These are phyloP conservation scores for Ampelocalamus luodianensis DNA, from an alignment of 176 grass and related monocot genomes.

Conservation along the genomic window DNA sequence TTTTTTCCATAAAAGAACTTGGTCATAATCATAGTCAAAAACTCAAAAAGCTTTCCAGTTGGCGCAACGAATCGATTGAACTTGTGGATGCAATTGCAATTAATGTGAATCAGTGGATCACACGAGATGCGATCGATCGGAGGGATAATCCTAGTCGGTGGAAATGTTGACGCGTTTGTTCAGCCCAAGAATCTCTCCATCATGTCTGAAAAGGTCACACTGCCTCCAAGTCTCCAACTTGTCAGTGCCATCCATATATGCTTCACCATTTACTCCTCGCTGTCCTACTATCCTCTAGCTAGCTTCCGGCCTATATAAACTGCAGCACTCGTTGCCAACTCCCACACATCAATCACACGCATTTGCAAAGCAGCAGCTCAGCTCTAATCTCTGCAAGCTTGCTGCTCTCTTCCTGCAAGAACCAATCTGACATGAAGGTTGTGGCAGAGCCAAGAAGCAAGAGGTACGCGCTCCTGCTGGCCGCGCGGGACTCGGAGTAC, in stretches of 20 bases:
- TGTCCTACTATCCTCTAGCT: neutral
- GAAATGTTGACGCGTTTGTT: neutral
- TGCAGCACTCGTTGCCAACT: neutral
- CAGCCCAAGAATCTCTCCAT: neutral
- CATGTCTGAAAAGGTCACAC: neutral
- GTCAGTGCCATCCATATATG: neutral
- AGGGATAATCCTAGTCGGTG: neutral
- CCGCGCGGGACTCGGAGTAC: conserved; percentile 87
- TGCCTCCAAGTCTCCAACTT: neutral
- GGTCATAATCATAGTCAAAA: neutral
- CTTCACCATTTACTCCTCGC: neutral
- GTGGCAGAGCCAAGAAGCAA: conserved; percentile 28
- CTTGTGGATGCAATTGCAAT: neutral
- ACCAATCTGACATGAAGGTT: conserved; percentile 36
- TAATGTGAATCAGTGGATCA: neutral
- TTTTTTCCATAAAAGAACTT: neutral
- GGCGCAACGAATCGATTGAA: neutral
- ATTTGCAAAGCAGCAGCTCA: neutral
- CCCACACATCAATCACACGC: neutral
- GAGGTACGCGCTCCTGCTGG: conserved; percentile 76
- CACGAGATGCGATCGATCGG: neutral
- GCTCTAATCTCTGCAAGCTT: neutral
- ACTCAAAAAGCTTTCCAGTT: neutral
- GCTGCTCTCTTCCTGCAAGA: neutral
- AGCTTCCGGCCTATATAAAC: conserved; percentile 43